phyloP scores from a whole-genome alignment of 768 basidiomycete genomes.

The Hygrophoropsis aurantiaca region DNA sequence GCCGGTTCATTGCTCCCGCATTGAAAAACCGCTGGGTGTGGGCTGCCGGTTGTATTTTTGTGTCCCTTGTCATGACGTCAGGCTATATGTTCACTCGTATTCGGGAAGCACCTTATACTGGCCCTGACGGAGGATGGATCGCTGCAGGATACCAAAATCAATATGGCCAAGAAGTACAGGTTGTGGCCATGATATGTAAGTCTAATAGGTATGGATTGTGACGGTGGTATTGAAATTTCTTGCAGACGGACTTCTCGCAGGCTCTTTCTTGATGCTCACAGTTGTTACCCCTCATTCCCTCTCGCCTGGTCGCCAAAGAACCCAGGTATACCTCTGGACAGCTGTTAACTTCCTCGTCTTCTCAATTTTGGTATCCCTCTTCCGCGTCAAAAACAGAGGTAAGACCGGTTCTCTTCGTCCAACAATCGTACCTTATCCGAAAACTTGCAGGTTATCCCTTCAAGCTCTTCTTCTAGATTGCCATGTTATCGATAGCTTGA shows the following conservation, averaged over 20 bases:
- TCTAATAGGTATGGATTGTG: conserved; percentile 14
- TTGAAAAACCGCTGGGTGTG: conserved; percentile 76
- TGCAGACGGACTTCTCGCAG: conserved; percentile 81
- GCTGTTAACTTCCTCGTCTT: conserved; percentile 80
- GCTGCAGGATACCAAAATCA: conserved; percentile 88
- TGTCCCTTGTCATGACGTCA: conserved; percentile 81
- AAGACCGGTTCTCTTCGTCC: conserved; percentile 14
- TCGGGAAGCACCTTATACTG: conserved; percentile 70
- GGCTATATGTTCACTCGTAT: conserved; percentile 98
- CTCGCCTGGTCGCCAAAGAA: conserved; percentile 72
- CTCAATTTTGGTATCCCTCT: conserved; percentile 82
- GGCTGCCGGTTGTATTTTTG: conserved; percentile 61
- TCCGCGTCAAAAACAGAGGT: conserved; percentile 91
- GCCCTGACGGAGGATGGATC: conserved; percentile 73
- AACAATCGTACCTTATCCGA: conserved; percentile 1
- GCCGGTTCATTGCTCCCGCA: conserved; percentile 64
- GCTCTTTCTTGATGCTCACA: conserved; percentile 77
- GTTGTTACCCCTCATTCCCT: conserved; percentile 77
- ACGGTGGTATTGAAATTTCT: conserved; percentile 9
- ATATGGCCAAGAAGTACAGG: conserved; percentile 89
- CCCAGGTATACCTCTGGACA: conserved; percentile 90
- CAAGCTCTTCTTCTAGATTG: conserved; percentile 62
- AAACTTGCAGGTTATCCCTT: conserved; percentile 68
- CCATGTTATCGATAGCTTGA: conserved; percentile 16
- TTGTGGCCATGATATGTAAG: conserved; percentile 84